Conservation (phyloP, 108 stramenopile species). For the Pseudonitzschia multiseries region DNA sequence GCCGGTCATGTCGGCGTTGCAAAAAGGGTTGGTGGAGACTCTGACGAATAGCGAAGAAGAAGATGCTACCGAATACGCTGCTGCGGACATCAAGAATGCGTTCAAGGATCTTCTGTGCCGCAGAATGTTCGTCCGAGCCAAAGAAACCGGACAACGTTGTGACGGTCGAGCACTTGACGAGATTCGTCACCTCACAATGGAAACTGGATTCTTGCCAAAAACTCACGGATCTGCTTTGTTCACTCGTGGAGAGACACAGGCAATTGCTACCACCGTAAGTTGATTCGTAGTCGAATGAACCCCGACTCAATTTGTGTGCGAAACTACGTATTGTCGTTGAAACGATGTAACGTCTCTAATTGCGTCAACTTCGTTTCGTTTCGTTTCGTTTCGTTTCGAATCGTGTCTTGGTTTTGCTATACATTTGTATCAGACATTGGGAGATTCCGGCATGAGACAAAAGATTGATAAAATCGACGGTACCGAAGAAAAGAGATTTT, state of each 20-base stretch:
- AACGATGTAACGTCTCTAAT: not conserved
- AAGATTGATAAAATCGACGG: slow-evolving; percentile 90
- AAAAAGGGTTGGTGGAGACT: slow-evolving; percentile 42
- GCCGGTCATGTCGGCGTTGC: slow-evolving; percentile 40
- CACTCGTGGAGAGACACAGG: slow-evolving; percentile 94
- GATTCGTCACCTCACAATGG: slow-evolving; percentile 56
- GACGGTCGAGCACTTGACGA: slow-evolving; percentile 68
- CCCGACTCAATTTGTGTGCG: not conserved
- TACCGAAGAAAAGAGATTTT: slow-evolving; percentile 81
- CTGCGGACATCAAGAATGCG: slow-evolving; percentile 40
- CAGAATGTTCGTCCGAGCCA: slow-evolving; percentile 60
- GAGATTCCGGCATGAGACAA: slow-evolving; percentile 85
- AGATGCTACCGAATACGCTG: slow-evolving; percentile 34
- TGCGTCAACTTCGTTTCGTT: not conserved
- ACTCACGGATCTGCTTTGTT: slow-evolving; percentile 92
- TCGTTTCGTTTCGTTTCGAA: not conserved
- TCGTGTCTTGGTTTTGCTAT: not conserved
- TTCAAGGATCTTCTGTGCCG: slow-evolving; percentile 69
- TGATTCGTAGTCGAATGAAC: not conserved
- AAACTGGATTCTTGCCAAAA: slow-evolving; percentile 50
- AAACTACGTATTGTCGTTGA: not conserved
- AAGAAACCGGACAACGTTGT: slow-evolving; percentile 52
- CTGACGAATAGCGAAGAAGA: slow-evolving; percentile 59
- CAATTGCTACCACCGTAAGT: slow-evolving; percentile 72
- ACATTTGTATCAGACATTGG: slow-evolving; percentile 75